Evolutionary conservation across 208 protist species (phyloP), one percentile per base, ranked within the genome.

Genomic region (Tritrichomonas musculus): DNA sequence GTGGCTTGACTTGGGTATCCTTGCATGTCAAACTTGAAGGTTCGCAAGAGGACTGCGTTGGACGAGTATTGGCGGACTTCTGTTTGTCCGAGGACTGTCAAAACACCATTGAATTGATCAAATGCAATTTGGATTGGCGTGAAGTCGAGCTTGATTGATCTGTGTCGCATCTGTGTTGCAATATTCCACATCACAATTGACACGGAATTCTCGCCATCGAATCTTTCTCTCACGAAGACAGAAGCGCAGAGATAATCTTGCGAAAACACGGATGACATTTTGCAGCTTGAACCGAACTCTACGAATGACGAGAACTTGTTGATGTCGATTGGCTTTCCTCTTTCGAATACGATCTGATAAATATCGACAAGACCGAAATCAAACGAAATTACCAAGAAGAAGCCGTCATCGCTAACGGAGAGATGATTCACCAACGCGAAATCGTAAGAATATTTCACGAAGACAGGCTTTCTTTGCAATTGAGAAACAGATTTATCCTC

Each of bases 171-270:
- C 57, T 47, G 41, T 41, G 41, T 88, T 14, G 77, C 77, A 36
- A 57, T 57, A 57, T 88, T 88, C 77, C 77, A 88, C 0, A 88
- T 88, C 57, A 53, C 77, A 20, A 88, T 60, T 22, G 53, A 60
- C 1, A 44, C 33, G 1, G 33, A 27, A 50, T 82, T 30, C 2
- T 57, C 30, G 30, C 14, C 50, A 9, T 11, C 41, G n/a, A n/a
- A n/a, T n/a, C n/a, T n/a, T n/a, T n/a, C n/a, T n/a, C n/a, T n/a
- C n/a, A n/a, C n/a, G 30, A n/a, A 69, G 17, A 69, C 11, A 39
- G 47, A 44, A 57, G 77, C 77, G 27, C 77, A 88, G 0, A 88
- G n/a, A 49, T 36, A 88, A 36, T 88, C 77, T 33, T 20, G 17
- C 13, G 41, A n/a, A 27, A 88, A 17, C 33, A 88, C 39, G 13